phyloP scores from a whole-genome alignment of 2,329 filamentous ascomycete species.

The Cordyceps cateniannulata region DNA sequence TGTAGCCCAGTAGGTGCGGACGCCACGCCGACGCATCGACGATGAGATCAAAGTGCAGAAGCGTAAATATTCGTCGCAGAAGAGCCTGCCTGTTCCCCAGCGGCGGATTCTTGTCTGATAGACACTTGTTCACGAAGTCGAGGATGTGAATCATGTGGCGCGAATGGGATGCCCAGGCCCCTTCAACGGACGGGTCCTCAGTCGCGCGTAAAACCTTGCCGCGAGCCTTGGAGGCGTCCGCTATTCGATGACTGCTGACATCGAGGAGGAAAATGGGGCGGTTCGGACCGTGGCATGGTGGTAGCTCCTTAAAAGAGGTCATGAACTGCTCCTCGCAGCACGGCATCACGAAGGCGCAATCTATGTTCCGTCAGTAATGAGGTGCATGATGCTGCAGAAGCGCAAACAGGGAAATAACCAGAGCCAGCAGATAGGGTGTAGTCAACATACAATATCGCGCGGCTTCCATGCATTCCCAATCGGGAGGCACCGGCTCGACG shows the following conservation, averaged over 20 bases:
- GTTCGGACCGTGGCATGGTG: background rate
- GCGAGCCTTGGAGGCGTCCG: background rate
- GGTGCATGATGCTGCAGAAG: background rate
- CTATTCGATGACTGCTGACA: background rate
- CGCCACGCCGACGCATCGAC: background rate
- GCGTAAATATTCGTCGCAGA: background rate
- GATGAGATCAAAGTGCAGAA: background rate
- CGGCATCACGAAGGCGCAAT: background rate
- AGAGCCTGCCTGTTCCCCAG: background rate
- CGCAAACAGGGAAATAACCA: background rate
- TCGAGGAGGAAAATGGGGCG: slow-evolving; percentile 4
- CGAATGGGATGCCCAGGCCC: background rate
- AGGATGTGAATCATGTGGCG: background rate
- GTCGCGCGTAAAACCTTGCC: background rate
- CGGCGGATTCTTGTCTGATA: background rate
- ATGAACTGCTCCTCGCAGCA: background rate
- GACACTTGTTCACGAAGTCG: background rate
- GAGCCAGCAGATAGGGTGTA: too few relatives aligned
- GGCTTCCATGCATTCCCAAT: slow-evolving; percentile 2
- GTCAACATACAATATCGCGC: background rate
- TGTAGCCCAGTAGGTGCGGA: background rate
- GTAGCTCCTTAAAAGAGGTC: background rate
- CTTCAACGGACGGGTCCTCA: background rate
- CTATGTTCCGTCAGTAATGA: background rate
- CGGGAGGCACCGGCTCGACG: background rate